Conservation (phyloP, 108 stramenopile genomes). For the Fragilariopsis cylindrus region DNA sequence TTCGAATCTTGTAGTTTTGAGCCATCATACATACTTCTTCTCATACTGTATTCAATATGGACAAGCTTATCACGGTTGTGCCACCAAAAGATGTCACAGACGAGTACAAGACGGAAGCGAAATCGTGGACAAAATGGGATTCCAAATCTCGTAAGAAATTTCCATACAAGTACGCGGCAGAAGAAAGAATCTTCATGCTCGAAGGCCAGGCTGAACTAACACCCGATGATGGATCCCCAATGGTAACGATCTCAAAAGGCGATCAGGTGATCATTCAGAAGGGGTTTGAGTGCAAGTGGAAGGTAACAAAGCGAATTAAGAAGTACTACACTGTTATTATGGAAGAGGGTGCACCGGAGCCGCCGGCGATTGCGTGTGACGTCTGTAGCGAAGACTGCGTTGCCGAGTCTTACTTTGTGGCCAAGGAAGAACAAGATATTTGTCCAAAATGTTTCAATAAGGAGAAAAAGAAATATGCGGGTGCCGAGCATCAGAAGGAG, state of each 20-base stretch:
- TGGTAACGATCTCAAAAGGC: slow-evolving; percentile 17
- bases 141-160: slow-evolving; percentile 7
- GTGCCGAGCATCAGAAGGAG: too few relatives aligned
- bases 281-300: slow-evolving; percentile 17
- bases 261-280: slow-evolving; percentile 23
- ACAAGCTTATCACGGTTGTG: too few relatives aligned
- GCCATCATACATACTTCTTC: too few relatives aligned
- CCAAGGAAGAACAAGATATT: background rate
- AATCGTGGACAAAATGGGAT: slow-evolving; percentile 25
- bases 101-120: slow-evolving; percentile 14
- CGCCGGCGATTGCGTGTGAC: slow-evolving; percentile 18
- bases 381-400: slow-evolving; percentile 10
- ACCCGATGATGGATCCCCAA: slow-evolving; percentile 2
- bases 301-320: slow-evolving; percentile 7
- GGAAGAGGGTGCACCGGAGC: slow-evolving; percentile 3
- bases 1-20: too few relatives aligned
- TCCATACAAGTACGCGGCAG: slow-evolving; percentile 11
- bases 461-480: too few relatives aligned
- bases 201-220: slow-evolving; percentile 15
- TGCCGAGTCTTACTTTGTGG: slow-evolving; percentile 19
- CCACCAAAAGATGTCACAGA: background rate
- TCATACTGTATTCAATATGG: too few relatives aligned
- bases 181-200: slow-evolving; percentile 14
- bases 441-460: too few relatives aligned
- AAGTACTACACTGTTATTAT: slow-evolving; percentile 13